Evolutionary conservation across 2,329 filamentous ascomycete species (phyloP).

Genomic region (Arthroderma sp.): DNA sequence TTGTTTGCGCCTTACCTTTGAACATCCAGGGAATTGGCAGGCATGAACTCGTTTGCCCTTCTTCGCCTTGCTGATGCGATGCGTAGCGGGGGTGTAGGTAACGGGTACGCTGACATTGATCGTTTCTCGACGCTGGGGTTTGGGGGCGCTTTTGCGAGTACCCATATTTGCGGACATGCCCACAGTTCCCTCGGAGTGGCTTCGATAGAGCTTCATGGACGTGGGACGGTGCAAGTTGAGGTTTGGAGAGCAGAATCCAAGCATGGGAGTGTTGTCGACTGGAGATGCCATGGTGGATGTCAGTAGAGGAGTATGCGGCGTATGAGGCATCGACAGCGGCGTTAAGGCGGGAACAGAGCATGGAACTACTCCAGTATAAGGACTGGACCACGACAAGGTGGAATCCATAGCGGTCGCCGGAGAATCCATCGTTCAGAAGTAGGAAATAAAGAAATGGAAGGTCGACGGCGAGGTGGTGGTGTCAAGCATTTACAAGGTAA

Average conservation of each 20-base stretch:
- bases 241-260: background rate
- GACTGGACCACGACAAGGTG: background rate
- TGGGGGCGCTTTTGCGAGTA: background rate
- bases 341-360: background rate
- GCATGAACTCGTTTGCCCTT: slow-evolving; percentile 41
- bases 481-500: background rate
- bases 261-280: background rate
- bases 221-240: background rate
- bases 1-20: slow-evolving; percentile 29
- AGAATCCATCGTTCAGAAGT: slow-evolving; percentile 2
- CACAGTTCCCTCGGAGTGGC: slow-evolving; percentile 3
- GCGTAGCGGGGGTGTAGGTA: slow-evolving; percentile 39
- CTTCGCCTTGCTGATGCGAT: slow-evolving; percentile 41
- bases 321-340: background rate
- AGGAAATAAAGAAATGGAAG: background rate
- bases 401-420: background rate
- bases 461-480: background rate
- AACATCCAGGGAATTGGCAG: slow-evolving; percentile 37
- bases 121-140: background rate
- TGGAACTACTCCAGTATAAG: background rate
- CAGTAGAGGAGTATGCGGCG: slow-evolving; percentile 3
- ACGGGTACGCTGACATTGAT: slow-evolving; percentile 14
- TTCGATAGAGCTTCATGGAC: slow-evolving; percentile 4
- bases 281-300: background rate
- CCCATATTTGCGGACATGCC: background rate